Evolutionary conservation across 2,329 filamentous ascomycete genomes (phyloP), one percentile per base, ranked within the genome.

Genomic region (Cercospora canescens): DNA sequence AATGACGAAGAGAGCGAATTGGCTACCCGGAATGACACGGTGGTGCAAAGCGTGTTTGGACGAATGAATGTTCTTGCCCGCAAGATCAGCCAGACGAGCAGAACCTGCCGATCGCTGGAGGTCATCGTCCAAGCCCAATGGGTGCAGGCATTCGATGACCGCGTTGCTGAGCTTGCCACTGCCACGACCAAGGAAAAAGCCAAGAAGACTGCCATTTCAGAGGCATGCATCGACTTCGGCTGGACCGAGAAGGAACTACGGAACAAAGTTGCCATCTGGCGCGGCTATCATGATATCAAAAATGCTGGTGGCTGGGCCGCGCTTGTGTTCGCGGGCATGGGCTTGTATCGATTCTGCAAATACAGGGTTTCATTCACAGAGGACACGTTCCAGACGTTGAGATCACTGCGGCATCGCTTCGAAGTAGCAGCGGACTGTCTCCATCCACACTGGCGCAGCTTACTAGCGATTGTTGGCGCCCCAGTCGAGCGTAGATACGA

Each of bases 311-410:
- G 85, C 3, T 87, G 85, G 85, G 82, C 81, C 2, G 80, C 83
- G 11, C 78, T 88, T 3, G 81, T 87, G 1, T 87, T 88, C 69
- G 82, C 85, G 4, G 85, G 86, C 35, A 84, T 84, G 76, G 85
- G 86, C 1, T 81, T 88, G 14, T 87, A 87, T 73, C 80, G 85
- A 7, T 86, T 87, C 73, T 87, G 85, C 81, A 88, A 88, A 71
- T 87, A 87, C 71, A 81, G 85, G 50, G 82, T 83, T 0, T 83
- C 82, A 4, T 86, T 87, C 70, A 80, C 81, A 48, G 79, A 80
- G 5, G 82, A 84, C 16, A 81, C 84, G 3, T 83, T 86, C 75
- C 77, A 80, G 37, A 80, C 80, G 1, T 76, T 87, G 6, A 77
- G 78, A 16, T 77, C 76, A 34, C 71, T 86, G 8, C 75, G 79